Percentiles rank a stretch among this genome's conserved stretches.
phyloP scores from a whole-genome alignment of 108 stramenopile species.

The Discostella stelligeroides region DNA sequence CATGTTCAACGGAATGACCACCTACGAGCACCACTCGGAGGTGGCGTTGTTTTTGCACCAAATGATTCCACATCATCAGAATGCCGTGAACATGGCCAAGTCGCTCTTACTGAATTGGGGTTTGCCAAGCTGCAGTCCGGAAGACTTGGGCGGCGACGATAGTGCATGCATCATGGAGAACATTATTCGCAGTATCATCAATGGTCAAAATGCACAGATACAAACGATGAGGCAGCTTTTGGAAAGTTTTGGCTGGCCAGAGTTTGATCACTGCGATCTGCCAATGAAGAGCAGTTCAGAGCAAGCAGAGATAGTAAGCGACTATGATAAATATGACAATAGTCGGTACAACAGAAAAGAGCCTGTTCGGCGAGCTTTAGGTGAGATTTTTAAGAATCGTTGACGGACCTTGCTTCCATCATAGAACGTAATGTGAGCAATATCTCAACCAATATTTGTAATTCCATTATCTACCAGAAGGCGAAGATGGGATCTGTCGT shows the following conservation, averaged over 20 bases:
- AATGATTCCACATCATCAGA: slow-evolving; percentile 94
- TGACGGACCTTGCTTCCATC: neutral
- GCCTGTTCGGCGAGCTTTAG: neutral
- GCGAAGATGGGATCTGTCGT: slow-evolving; percentile 26
- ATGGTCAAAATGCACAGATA: slow-evolving; percentile 82
- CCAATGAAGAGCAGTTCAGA: slow-evolving; percentile 9
- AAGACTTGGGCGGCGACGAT: slow-evolving; percentile 42
- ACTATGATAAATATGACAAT: slow-evolving; percentile 8
- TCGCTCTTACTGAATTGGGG: slow-evolving; percentile 52
- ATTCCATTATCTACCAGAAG: neutral
- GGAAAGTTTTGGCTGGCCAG: slow-evolving; percentile 34
- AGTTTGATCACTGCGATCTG: slow-evolving; percentile 54
- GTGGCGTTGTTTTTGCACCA: slow-evolving; percentile 76
- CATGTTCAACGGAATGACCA: slow-evolving; percentile 74
- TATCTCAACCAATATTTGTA: neutral
- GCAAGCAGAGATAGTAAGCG: slow-evolving; percentile 1
- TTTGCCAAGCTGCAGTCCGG: slow-evolving; percentile 34
- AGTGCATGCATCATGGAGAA: slow-evolving; percentile 52
- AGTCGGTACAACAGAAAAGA: neutral
- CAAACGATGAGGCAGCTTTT: slow-evolving; percentile 71
- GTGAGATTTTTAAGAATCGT: neutral
- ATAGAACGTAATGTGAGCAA: neutral
- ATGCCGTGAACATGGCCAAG: slow-evolving; percentile 95
- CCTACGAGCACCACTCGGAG: slow-evolving; percentile 20
- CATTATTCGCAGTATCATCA: slow-evolving; percentile 72